Conservation (phyloP, 208 protist species). For the Strigomonas culicis region DNA sequence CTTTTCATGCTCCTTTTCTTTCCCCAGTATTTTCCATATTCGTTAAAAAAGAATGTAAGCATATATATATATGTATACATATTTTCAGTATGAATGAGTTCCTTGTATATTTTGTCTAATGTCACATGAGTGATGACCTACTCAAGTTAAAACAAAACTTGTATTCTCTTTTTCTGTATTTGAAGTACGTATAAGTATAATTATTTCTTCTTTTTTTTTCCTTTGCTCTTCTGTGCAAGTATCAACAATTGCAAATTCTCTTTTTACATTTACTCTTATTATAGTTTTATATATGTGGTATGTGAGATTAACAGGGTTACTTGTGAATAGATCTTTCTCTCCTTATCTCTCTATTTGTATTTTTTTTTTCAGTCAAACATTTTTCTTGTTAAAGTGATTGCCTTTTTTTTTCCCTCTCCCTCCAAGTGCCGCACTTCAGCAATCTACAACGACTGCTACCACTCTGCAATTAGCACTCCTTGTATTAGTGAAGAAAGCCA, state of each 20-base stretch:
- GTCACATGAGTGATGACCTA: neutral
- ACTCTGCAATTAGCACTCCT: too few species aligned
- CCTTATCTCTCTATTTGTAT: neutral
- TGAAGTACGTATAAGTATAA: constrained; percentile 1
- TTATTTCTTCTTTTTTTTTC: constrained; percentile 19
- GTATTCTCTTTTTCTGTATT: constrained; percentile 10
- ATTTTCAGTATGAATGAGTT: neutral
- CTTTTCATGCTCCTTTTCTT: constrained; percentile 13
- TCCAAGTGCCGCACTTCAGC: too few species aligned
- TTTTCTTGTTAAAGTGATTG: neutral
- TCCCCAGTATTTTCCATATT: neutral
- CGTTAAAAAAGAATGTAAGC: neutral
- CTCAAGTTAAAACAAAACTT: neutral
- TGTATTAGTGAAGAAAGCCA: neutral
- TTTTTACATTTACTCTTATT: constrained; percentile 14
- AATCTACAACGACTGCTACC: too few species aligned
- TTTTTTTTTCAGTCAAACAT: neutral
- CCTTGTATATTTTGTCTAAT: constrained; percentile 5
- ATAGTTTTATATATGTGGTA: neutral
- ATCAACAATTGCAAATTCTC: constrained; percentile 7
- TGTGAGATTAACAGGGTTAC: neutral
- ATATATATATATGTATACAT: constrained; percentile 8
- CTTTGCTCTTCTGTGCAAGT: neutral
- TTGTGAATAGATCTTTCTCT: neutral
- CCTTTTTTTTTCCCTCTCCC: constrained; percentile 8